These are phyloP conservation scores for Puccinia triticina DNA, from an alignment of 1,284 basidiomycete species.

Conservation along the genomic window DNA sequence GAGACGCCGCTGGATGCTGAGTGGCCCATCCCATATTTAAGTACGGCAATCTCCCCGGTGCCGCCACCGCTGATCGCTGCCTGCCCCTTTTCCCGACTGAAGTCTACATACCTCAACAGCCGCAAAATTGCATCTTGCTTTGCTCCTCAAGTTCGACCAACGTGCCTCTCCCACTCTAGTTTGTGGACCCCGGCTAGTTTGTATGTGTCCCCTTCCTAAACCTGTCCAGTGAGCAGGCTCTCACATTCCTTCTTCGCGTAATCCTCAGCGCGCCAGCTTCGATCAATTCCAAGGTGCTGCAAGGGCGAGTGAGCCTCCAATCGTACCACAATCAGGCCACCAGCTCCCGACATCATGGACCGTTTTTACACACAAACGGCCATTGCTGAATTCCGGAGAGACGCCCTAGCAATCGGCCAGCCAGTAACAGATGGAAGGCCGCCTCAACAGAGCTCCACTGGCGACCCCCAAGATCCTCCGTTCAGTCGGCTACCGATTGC, in stretches of 20 bases:
- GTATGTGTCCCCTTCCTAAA: neutral
- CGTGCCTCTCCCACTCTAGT: too few relatives aligned
- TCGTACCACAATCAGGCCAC: neutral
- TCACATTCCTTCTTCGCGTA: neutral
- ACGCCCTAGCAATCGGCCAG: neutral
- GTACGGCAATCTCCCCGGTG: too few relatives aligned
- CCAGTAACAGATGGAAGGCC: neutral
- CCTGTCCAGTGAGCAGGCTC: neutral
- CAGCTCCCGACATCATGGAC: neutral
- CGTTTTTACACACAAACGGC: neutral
- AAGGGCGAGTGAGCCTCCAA: neutral
- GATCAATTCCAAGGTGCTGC: neutral
- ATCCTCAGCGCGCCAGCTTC: neutral
- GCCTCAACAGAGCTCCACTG: neutral
- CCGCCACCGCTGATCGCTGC: too few relatives aligned
- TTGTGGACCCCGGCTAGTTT: too few relatives aligned
- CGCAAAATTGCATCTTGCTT: too few relatives aligned
- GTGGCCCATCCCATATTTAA: too few relatives aligned
- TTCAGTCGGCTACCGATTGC: constrained; percentile 1
- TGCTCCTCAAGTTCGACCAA: too few relatives aligned
- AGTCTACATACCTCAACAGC: too few relatives aligned
- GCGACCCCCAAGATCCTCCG: neutral
- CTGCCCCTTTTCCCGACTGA: too few relatives aligned
- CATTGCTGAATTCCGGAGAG: neutral
- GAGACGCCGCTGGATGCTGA: too few relatives aligned